phyloP scores from a whole-genome alignment of 1,284 basidiomycete genomes.

The Volvariella surrecta region DNA sequence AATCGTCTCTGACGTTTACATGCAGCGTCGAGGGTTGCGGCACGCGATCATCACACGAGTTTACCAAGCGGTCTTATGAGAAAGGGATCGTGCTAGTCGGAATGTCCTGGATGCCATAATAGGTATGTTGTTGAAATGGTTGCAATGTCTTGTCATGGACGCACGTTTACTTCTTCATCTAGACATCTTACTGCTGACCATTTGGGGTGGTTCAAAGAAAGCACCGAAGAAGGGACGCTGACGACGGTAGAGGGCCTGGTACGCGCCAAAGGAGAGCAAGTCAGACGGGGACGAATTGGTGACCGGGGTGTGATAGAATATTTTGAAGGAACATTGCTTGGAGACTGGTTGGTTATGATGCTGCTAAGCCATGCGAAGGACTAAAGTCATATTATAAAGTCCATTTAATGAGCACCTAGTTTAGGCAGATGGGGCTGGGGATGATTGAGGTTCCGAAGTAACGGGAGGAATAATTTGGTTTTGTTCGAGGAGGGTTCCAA shows the following conservation, averaged over 20 bases:
- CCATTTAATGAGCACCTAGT: no score
- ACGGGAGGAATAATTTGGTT: conserved; percentile 49
- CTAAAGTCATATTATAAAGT: no score
- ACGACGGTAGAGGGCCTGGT: conserved; percentile 80
- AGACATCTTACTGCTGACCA: conserved; percentile 90
- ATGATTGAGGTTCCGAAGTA: not conserved
- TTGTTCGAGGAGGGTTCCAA: conserved; percentile 77
- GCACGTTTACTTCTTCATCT: conserved; percentile 4
- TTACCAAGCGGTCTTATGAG: conserved; percentile 79
- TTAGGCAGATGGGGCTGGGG: not conserved
- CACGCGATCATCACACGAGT: conserved; percentile 84
- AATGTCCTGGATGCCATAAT: conserved; percentile 89
- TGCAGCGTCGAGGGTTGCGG: conserved; percentile 77
- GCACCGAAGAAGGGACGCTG: conserved; percentile 63
- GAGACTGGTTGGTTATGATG: no score
- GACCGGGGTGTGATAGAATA: conserved; percentile 35
- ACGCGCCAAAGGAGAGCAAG: conserved; percentile 66
- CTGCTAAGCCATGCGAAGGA: no score
- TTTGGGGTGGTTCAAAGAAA: conserved; percentile 87
- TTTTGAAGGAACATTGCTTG: not conserved
- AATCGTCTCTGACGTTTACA: conserved; percentile 76
- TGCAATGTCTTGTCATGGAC: not conserved
- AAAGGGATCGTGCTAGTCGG: conserved; percentile 86
- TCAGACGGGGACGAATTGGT: conserved; percentile 48
- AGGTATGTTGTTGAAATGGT: conserved; percentile 41